Percentiles rank a stretch among this genome's conserved stretches.
These are phyloP conservation scores for Saprolegnia parasitica DNA, from an alignment of 352 stramenopile species.

Conservation along the genomic window DNA sequence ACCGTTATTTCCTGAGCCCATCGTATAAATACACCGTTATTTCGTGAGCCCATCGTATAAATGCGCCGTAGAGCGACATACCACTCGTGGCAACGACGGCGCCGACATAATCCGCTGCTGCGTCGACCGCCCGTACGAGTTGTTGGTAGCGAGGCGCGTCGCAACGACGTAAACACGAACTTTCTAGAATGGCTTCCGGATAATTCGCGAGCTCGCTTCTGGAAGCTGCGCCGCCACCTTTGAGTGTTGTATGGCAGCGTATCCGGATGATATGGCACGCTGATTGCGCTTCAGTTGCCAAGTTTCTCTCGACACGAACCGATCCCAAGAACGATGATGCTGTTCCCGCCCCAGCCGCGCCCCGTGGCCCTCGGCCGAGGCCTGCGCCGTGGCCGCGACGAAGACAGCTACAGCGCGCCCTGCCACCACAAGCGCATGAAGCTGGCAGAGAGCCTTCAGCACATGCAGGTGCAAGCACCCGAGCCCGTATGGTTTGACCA, in stretches of 20 bases:
- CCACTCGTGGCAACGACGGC: no score
- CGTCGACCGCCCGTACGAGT: neutral
- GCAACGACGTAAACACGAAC: neutral
- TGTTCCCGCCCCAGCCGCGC: neutral
- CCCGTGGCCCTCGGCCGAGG: neutral
- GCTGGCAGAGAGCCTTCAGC: neutral
- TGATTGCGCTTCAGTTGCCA: neutral
- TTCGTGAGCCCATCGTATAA: no score
- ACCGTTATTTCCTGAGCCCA: no score
- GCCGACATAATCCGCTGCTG: no score
- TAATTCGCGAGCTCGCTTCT: neutral
- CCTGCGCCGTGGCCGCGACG: conserved; percentile 19
- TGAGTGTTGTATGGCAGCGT: neutral
- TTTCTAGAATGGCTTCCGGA: neutral
- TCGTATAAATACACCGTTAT: no score
- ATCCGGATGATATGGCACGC: neutral
- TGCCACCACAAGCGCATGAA: conserved; percentile 10
- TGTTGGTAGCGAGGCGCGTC: neutral
- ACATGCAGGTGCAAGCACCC: conserved; percentile 1
- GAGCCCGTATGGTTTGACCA: conserved; percentile 7
- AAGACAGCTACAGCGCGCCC: neutral
- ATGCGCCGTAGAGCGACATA: no score
- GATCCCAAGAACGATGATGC: conserved; percentile 22
- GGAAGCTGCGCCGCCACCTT: neutral
- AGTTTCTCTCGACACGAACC: no score